phyloP scores from a whole-genome alignment of 768 basidiomycete species.

The Suillus alpinus region DNA sequence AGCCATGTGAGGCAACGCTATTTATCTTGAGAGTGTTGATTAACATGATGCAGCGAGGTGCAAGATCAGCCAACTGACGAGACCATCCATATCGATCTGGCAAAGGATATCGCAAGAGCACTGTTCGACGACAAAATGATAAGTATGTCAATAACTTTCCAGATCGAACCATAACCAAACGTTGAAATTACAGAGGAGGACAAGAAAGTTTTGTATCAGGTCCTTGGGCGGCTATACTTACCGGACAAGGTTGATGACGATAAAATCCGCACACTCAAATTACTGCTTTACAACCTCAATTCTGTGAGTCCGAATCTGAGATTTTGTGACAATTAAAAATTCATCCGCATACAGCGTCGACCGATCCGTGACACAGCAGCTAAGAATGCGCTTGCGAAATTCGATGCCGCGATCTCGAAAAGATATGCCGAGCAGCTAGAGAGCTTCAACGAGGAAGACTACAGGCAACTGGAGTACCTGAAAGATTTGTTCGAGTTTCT shows the following conservation, averaged over 20 bases:
- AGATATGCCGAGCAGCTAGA: constrained; percentile 70
- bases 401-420: constrained; percentile 64
- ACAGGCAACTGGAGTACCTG: constrained; percentile 59
- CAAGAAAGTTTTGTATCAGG: constrained; percentile 61
- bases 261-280: constrained; percentile 59
- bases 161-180: background rate
- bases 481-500: constrained; percentile 66
- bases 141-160: constrained; percentile 40
- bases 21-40: background rate
- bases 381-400: constrained; percentile 70
- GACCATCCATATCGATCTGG: constrained; percentile 54
- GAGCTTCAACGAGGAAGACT: constrained; percentile 70
- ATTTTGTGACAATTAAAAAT: background rate
- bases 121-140: constrained; percentile 47
- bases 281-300: constrained; percentile 58
- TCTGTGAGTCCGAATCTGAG: constrained; percentile 37
- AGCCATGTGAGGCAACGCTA: constrained; percentile 44
- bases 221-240: constrained; percentile 60
- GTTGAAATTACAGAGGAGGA: constrained; percentile 45
- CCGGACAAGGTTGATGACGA: constrained; percentile 71
- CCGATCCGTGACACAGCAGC: constrained; percentile 56
- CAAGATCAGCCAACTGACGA: constrained; percentile 38
- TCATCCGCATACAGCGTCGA: constrained; percentile 42
- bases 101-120: constrained; percentile 46
- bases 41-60: constrained; percentile 32